A percentile compares a stretch with the other conserved stretches of the same genome.
Conservation (phyloP, 2,329 filamentous ascomycete species). For the Xylariaceae sp. region DNA sequence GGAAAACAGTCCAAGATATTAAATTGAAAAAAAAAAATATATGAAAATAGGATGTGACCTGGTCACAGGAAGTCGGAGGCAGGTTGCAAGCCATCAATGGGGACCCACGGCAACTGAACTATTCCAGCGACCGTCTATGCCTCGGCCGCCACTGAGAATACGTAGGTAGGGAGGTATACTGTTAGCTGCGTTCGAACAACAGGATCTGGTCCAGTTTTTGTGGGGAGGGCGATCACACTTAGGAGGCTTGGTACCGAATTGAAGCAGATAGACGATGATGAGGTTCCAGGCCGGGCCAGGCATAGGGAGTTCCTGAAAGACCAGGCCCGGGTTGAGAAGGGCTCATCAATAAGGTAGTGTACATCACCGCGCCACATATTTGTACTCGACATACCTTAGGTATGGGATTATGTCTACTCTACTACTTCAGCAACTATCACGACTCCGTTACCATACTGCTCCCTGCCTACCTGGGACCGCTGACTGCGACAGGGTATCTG, state of each 20-base stretch:
- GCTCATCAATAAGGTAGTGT: no score
- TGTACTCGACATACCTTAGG: no score
- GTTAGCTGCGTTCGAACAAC: constrained; percentile 8
- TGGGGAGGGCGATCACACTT: constrained; percentile 23
- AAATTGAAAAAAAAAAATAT: constrained; percentile 7
- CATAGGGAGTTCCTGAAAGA: not conserved
- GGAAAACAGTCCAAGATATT: constrained; percentile 3
- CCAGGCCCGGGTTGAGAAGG: not conserved
- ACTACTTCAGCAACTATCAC: no score
- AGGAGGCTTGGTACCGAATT: constrained; percentile 16
- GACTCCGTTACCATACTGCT: no score
- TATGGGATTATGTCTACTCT: no score
- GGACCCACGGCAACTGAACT: constrained; percentile 2
- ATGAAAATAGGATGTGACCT: constrained; percentile 14
- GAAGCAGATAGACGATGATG: constrained; percentile 9
- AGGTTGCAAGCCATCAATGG: constrained; percentile 15
- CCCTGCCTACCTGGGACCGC: no score
- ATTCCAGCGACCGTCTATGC: not conserved
- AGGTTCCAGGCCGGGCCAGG: no score
- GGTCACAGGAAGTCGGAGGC: constrained; percentile 14
- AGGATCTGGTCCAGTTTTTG: constrained; percentile 21
- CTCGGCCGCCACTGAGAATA: not conserved
- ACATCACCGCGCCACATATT: no score
- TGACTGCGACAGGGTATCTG: no score
- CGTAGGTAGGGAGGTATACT: not conserved